These are phyloP conservation scores for Phlyctochytrium arcticum DNA, from an alignment of 192 early-diverging fungal species.

Conservation along the genomic window DNA sequence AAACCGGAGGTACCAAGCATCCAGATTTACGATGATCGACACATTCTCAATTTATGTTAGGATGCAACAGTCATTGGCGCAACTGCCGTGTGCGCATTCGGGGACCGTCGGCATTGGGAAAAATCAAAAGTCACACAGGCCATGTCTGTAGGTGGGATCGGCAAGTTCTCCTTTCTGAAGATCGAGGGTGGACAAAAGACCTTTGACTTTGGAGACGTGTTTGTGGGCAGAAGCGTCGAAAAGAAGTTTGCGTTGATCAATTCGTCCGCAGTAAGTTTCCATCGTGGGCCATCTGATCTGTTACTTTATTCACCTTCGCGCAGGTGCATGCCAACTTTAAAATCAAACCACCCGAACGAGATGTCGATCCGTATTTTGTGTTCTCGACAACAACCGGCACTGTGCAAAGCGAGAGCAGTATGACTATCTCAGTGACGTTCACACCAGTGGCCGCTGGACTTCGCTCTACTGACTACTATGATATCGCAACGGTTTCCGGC, in stretches of 20 bases:
- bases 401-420: conserved; percentile 19
- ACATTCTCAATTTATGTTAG: conserved; percentile 15
- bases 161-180: conserved; percentile 52
- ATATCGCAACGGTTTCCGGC: conserved; percentile 55
- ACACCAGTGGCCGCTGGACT: conserved; percentile 45
- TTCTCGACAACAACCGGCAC: conserved; percentile 39
- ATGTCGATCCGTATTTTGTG: conserved; percentile 45
- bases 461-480: conserved; percentile 51
- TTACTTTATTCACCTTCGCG: neutral
- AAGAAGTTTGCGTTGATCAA: conserved; percentile 40
- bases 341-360: conserved; percentile 36
- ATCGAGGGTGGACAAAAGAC: conserved; percentile 26
- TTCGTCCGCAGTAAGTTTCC: conserved; percentile 36
- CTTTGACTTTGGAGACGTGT: conserved; percentile 56
- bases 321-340: conserved; percentile 53
- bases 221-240: conserved; percentile 42
- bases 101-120: conserved; percentile 42
- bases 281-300: neutral
- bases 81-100: conserved; percentile 46
- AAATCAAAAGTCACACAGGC: conserved; percentile 28
- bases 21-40: neutral
- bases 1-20: conserved; percentile 36
- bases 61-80: conserved; percentile 47
- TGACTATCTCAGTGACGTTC: conserved; percentile 43
- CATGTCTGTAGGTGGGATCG: conserved; percentile 43